Base-by-base conservation (phyloP, 2,329 filamentous ascomycete genomes). In the Rhynchosporium graminicola region DNA sequence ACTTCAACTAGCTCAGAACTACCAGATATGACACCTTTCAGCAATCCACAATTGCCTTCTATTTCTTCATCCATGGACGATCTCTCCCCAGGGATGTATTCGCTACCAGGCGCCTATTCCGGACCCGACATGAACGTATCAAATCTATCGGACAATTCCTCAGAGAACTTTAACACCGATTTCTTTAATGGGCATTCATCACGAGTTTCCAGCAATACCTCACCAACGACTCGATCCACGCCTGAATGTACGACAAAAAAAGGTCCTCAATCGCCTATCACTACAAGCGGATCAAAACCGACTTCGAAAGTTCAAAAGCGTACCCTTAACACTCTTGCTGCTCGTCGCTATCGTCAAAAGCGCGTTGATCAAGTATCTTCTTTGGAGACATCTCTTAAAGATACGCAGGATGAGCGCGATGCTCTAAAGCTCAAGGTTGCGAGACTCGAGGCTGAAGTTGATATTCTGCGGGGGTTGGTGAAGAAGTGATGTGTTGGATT, bases 321-420 rank as follows among this genome's bases (percentile, higher is more conserved):
- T 33, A 83, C 84, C 65, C 82, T 84, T 65, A 90, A 91, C 74
- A 90, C 87, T 13, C 80, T 89, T 65, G 87, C 88, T n/a, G 88
- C 88, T 36, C 82, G 86, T 65, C 86, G 87, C 65, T 90, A 89
- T 72, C 84, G 88, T 31, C 87, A 90, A 73, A 88, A 88, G 73
- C 84, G 87, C 51, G 80, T 90, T 40, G 87, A 90, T 69, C 84
- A 86, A 65, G 83, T 89, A 73, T 76, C 76, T 31, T 82, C 84
- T 64, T 79, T 91, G 38, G 87, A 90, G 74, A 74, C 76, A 8
- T 81, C 83, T 26, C 76, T 91, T 47, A 81, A 80, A 52, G 79
- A 82, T 48, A 81, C 87, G 71, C 83, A 82, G 63, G 74, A 79
- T 54, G 87, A 90, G 71, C 77, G 86, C 20, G 87, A 91, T 69